Evolutionary conservation across 371 early-diverging fungal species (phyloP), one percentile per base, ranked within the genome.

Genomic region (Apophysomyces ossiformis): DNA sequence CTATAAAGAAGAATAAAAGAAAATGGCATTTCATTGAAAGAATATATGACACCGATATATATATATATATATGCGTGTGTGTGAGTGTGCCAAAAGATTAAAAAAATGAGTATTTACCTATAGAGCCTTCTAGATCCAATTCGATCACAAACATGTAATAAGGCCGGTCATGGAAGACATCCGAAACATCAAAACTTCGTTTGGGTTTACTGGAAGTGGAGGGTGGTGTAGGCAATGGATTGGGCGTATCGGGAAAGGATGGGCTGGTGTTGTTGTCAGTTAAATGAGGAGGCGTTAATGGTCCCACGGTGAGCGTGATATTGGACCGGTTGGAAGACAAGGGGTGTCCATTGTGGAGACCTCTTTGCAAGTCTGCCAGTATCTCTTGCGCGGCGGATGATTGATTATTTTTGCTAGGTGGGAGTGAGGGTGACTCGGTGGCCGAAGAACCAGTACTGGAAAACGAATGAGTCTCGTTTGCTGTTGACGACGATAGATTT

Each of bases 91-190:
- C 32, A 26, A 58, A 47, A 37, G 15, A 36, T 59, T 18, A 59
- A 54, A 46, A 36, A 37, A 12, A 58, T 13, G 37, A 44, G 37
- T 5, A 50, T 37, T 68, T 66, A 72, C 72, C 72, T 36, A 60
- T 66, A 39, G 37, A 65, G 43, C 72, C 69, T 56, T 72, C 60
- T 21, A 41, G 36, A 60, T 72, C 72, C 44, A 72, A 50, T 2
- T 38, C 46, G 12, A 72, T 65, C 44, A 65, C 65, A 43, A 72
- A 72, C 66, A 72, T 66, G 63, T 46, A 68, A 41, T 39, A 37
- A 16, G 50, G 37, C 1, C 32, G 45, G 44, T 72, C 72, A 45
- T 72, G 72, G 0, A 63, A 57, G 35, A 72, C 61, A 39, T 69
- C 67, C 13, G 63, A 44, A 35, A 56, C 61, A 37, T 58, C 57